Evolutionary conservation across 2,329 filamentous ascomycete genomes (phyloP).

Genomic region (Exophiala sideris): DNA sequence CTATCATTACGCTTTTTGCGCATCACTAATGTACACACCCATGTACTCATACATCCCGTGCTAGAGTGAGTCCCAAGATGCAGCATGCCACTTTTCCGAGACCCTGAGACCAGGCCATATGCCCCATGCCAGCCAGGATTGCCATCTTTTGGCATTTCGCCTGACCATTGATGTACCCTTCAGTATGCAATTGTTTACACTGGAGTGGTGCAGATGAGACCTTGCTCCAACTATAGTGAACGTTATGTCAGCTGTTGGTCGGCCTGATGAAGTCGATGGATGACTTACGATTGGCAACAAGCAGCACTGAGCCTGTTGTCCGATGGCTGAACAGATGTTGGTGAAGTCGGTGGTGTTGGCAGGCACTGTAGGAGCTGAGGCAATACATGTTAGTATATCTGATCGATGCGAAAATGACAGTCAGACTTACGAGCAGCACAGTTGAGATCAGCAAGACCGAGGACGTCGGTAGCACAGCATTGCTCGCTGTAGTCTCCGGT

Average conservation of each 20-base stretch:
- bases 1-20: no score
- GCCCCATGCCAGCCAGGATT: no score
- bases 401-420: neutral
- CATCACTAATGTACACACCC: no score
- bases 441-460: slow-evolving; percentile 56
- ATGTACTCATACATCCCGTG: no score
- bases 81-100: no score
- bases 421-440: slow-evolving; percentile 52
- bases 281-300: slow-evolving; percentile 45
- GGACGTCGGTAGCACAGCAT: slow-evolving; percentile 62
- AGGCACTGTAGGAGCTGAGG: neutral
- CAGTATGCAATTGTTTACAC: slow-evolving; percentile 22
- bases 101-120: no score
- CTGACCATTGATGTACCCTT: no score
- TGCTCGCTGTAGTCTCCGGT: slow-evolving; percentile 37
- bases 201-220: slow-evolving; percentile 25
- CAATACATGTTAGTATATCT: neutral
- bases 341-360: slow-evolving; percentile 39
- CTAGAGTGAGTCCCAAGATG: no score
- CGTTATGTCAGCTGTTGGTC: neutral
- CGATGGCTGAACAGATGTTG: slow-evolving; percentile 46
- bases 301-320: slow-evolving; percentile 59
- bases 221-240: slow-evolving; percentile 17
- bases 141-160: no score
- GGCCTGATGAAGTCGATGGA: neutral